phyloP scores from a whole-genome alignment of 2,329 filamentous ascomycete genomes.

The Aplosporella prunicola region DNA sequence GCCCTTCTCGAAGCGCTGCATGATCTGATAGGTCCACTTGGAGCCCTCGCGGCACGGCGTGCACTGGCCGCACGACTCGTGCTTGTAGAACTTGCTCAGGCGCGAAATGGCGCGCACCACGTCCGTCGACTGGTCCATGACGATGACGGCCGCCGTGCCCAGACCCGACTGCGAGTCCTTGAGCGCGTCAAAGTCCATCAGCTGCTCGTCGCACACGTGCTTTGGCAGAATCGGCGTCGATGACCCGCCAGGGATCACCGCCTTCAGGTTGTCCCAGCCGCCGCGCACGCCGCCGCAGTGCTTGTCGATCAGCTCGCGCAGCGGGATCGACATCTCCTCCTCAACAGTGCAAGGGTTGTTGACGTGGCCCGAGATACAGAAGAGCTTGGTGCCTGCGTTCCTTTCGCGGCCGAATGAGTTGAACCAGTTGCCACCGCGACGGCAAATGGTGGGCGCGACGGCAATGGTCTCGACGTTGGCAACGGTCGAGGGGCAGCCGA shows the following conservation, averaged over 20 bases:
- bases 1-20: slow-evolving; percentile 90
- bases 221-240: slow-evolving; percentile 94
- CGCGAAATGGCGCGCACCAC: slow-evolving; percentile 89
- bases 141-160: slow-evolving; percentile 93
- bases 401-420: slow-evolving; percentile 88
- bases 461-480: slow-evolving; percentile 97
- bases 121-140: slow-evolving; percentile 98
- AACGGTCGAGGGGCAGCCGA: slow-evolving; percentile 95
- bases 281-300: slow-evolving; percentile 95
- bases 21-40: slow-evolving; percentile 99
- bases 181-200: slow-evolving; percentile 98
- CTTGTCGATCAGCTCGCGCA: slow-evolving; percentile 92
- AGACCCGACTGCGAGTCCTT: slow-evolving; percentile 98
- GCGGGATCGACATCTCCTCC: slow-evolving; percentile 97
- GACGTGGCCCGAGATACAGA: slow-evolving; percentile 96
- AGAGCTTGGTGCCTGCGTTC: slow-evolving; percentile 95
- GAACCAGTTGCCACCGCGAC: slow-evolving; percentile 89
- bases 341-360: slow-evolving; percentile 98
- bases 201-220: slow-evolving; percentile 78
- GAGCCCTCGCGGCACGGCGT: slow-evolving; percentile 98
- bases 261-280: slow-evolving; percentile 95
- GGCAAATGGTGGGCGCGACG: slow-evolving; percentile 89
- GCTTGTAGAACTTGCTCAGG: slow-evolving; percentile 93
- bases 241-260: slow-evolving; percentile 90
- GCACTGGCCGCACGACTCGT: slow-evolving; percentile 97